Conservation (phyloP, 176 grass and related monocot species). For the Oryza brachyantha region DNA sequence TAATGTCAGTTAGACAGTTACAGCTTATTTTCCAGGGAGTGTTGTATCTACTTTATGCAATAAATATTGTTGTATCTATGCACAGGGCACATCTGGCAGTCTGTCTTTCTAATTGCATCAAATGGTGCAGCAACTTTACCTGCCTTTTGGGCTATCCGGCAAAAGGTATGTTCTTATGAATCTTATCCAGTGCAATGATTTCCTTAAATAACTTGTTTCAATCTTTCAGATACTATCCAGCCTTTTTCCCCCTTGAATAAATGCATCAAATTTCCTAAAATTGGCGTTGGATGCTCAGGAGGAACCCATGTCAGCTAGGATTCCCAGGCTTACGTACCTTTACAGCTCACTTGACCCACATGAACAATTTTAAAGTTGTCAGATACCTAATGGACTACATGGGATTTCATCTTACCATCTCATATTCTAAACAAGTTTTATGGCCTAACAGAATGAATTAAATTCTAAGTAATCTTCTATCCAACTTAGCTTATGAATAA, state of each 20-base stretch:
- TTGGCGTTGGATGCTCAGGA: not conserved
- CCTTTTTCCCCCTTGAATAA: not conserved
- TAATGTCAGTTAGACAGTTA: not conserved
- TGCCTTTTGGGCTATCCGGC: slow-evolving; percentile 80
- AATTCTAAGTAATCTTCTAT: no score
- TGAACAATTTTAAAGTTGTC: not conserved
- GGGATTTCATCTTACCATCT: no score
- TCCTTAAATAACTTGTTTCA: not conserved
- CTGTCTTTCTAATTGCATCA: slow-evolving; percentile 87
- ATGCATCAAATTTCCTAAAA: not conserved
- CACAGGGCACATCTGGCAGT: slow-evolving; percentile 92
- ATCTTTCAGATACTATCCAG: not conserved
- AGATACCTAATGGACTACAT: no score
- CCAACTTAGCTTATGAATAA: not conserved
- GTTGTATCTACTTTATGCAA: slow-evolving; percentile 7
- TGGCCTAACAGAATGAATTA: no score
- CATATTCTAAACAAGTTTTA: no score
- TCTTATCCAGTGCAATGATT: slow-evolving; percentile 19
- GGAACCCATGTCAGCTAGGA: not conserved
- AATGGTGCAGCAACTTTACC: slow-evolving; percentile 92
- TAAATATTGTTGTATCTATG: slow-evolving; percentile 26
- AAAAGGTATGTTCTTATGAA: slow-evolving; percentile 64
- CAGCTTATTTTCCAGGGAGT: slow-evolving; percentile 22
- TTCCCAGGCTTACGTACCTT: not conserved
- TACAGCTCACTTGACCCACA: not conserved